Evolutionary conservation across 2,329 filamentous ascomycete genomes (phyloP).

Genomic region (Coccinonectria pachysandricola): DNA sequence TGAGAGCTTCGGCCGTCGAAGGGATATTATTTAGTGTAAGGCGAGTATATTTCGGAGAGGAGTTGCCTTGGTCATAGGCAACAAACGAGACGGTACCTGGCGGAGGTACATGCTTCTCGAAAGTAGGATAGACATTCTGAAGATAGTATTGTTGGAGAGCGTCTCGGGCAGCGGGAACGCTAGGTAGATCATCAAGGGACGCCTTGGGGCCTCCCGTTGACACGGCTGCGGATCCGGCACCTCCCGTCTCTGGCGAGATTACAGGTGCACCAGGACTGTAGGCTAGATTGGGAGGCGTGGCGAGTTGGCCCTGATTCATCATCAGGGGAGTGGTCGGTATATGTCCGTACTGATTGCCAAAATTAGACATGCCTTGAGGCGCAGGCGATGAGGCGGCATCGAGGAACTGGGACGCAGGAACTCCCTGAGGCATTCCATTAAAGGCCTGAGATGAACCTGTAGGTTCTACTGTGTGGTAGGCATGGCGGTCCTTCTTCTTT

Average conservation of each 20-base stretch:
- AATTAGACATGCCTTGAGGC: constrained; percentile 16
- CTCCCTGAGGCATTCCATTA: constrained; percentile 54
- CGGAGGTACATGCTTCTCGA: constrained; percentile 86
- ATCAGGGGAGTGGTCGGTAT: constrained; percentile 33
- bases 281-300: constrained; percentile 42
- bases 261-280: constrained; percentile 17
- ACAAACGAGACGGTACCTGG: constrained; percentile 83
- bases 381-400: constrained; percentile 24
- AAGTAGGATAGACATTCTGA: constrained; percentile 83
- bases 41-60: constrained; percentile 86
- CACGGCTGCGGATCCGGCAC: constrained; percentile 23
- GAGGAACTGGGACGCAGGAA: constrained; percentile 34
- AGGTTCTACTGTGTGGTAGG: constrained; percentile 77
- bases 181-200: constrained; percentile 86
- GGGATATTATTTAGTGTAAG: constrained; percentile 93
- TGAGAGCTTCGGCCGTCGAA: constrained; percentile 65
- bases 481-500: constrained; percentile 93
- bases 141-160: constrained; percentile 73
- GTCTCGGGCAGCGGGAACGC: constrained; percentile 78
- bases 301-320: constrained; percentile 44
- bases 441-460: constrained; percentile 58
- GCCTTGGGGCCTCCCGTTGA: constrained; percentile 43
- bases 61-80: constrained; percentile 91
- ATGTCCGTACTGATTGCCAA: constrained; percentile 33
- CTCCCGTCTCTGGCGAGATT: constrained; percentile 15